Evolutionary conservation across 352 stramenopile species (phyloP).

Genomic region (Pythium coloratum): DNA sequence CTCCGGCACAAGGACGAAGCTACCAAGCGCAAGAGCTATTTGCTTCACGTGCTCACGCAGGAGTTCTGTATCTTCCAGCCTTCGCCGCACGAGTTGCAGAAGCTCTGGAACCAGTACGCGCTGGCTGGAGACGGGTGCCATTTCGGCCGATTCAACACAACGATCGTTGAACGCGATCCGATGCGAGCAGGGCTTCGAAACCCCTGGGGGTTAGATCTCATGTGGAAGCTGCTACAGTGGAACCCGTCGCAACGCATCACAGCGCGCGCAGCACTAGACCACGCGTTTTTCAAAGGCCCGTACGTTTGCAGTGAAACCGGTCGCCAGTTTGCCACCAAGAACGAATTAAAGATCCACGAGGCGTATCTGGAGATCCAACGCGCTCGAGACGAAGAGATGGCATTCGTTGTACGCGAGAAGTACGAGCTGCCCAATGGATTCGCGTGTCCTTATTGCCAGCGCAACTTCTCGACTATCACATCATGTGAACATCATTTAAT

Average conservation of each 20-base stretch:
- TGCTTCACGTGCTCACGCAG: conserved; percentile 78
- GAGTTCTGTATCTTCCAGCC: conserved; percentile 86
- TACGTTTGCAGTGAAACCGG: conserved; percentile 67
- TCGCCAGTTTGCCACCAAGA: conserved; percentile 59
- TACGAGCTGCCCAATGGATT: conserved; percentile 54
- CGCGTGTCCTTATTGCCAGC: conserved; percentile 58
- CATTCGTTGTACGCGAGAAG: conserved; percentile 55
- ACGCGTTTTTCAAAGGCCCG: conserved; percentile 86
- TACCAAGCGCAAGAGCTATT: conserved; percentile 55
- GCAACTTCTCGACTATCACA: conserved; percentile 58
- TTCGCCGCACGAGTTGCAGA: conserved; percentile 48
- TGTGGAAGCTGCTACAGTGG: conserved; percentile 94
- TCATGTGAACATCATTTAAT: conserved; percentile 61
- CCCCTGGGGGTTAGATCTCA: conserved; percentile 86
- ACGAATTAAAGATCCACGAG: conserved; percentile 62
- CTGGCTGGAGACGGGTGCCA: conserved; percentile 81
- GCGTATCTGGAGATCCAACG: conserved; percentile 60
- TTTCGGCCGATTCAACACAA: conserved; percentile 91
- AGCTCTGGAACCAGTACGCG: conserved; percentile 66
- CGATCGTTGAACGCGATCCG: conserved; percentile 89
- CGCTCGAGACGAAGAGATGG: conserved; percentile 44
- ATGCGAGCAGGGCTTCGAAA: conserved; percentile 89
- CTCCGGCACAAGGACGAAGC: conserved; percentile 50
- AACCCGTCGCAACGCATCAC: conserved; percentile 89
- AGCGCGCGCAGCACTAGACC: conserved; percentile 67